phyloP scores from a whole-genome alignment of 257 asterid species.

The Nicotiana sylvestris region DNA sequence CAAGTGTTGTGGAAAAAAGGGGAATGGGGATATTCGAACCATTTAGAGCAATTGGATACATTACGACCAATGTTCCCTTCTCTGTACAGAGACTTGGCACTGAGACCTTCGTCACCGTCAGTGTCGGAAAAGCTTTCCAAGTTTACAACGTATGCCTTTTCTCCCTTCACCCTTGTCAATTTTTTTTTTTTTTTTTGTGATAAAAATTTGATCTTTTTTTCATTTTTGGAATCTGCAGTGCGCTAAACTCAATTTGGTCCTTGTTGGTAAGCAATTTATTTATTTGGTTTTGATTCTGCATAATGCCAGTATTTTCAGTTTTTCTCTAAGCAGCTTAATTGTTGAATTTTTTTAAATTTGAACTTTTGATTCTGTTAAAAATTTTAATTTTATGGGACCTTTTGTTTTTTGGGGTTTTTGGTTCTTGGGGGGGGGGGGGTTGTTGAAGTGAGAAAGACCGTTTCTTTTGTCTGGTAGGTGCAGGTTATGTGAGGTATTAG shows the following conservation, averaged over 20 bases:
- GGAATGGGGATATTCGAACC: slow-evolving; percentile 74
- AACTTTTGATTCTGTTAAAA: background rate
- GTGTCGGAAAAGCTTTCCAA: slow-evolving; percentile 89
- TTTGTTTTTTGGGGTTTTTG: background rate
- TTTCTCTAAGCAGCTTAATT: background rate
- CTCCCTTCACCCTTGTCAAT: background rate
- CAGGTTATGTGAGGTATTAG: background rate
- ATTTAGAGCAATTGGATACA: slow-evolving; percentile 79
- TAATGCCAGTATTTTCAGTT: background rate
- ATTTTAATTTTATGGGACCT: background rate
- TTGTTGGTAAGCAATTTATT: slow-evolving; percentile 59
- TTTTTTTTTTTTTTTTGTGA: background rate
- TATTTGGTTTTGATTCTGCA: background rate
- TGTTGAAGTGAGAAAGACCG: background rate
- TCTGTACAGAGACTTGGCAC: slow-evolving; percentile 84
- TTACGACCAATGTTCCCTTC: slow-evolving; percentile 70
- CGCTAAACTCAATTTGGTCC: slow-evolving; percentile 80
- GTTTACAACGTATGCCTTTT: slow-evolving; percentile 54
- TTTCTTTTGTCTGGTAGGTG: background rate
- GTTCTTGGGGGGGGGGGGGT: background rate
- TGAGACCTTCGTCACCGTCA: slow-evolving; percentile 87
- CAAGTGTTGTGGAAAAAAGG: background rate
- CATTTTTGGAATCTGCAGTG: slow-evolving; percentile 41
- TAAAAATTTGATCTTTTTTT: background rate
- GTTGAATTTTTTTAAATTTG: background rate